phyloP scores from a whole-genome alignment of 2,329 filamentous ascomycete genomes.

The Cytospora paraplurivora region DNA sequence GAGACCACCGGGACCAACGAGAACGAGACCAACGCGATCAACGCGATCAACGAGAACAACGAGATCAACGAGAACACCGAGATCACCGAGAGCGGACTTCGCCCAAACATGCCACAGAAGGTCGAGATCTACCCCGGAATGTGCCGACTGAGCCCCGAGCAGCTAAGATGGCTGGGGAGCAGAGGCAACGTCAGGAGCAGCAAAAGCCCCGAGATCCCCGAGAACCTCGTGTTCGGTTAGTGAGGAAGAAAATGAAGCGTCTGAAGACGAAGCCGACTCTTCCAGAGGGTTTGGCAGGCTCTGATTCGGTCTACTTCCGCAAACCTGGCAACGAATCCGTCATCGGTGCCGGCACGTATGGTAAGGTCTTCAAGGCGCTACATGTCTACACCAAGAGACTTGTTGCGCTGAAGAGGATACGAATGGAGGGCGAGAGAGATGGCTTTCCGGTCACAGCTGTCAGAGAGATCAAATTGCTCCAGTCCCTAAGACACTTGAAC shows the following conservation, averaged over 20 bases:
- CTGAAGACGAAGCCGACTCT: slow-evolving; percentile 72
- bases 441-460: slow-evolving; percentile 90
- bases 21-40: slow-evolving; percentile 37
- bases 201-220: slow-evolving; percentile 39
- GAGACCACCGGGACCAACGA: slow-evolving; percentile 8
- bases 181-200: slow-evolving; percentile 30
- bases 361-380: slow-evolving; percentile 91
- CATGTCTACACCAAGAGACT: slow-evolving; percentile 87
- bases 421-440: slow-evolving; percentile 91
- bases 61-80: slow-evolving; percentile 35
- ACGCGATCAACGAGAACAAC: slow-evolving; percentile 42
- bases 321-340: slow-evolving; percentile 98
- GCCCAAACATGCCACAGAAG: slow-evolving; percentile 28
- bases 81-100: slow-evolving; percentile 33
- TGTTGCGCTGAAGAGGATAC: slow-evolving; percentile 86
- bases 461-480: slow-evolving; percentile 88
- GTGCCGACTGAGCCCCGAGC: slow-evolving; percentile 57
- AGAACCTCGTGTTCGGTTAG: slow-evolving; percentile 57
- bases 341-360: slow-evolving; percentile 92
- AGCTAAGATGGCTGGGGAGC: slow-evolving; percentile 28
- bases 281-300: slow-evolving; percentile 70
- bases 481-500: slow-evolving; percentile 79
- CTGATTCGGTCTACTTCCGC: slow-evolving; percentile 89
- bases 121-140: slow-evolving; percentile 45
- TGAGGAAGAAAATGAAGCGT: slow-evolving; percentile 69